Evolutionary conservation across 495 filamentous ascomycete genomes (phyloP), one percentile per base, ranked within the genome.

Genomic region (Ascobolus immersus): DNA sequence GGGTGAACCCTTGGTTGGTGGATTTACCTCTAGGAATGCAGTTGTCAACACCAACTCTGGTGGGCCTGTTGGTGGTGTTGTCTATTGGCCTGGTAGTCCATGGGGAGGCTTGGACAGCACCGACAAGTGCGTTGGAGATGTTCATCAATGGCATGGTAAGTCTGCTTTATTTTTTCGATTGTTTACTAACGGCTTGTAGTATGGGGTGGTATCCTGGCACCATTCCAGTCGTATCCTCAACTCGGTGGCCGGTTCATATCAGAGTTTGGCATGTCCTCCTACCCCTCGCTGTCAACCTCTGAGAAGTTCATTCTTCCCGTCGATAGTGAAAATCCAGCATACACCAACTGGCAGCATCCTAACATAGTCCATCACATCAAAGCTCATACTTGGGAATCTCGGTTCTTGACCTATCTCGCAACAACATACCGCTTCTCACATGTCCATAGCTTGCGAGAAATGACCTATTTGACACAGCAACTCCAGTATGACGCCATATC

Each of bases 211-310:
- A 25, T 47, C 6, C 42, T 39, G 30, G 42, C 72, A 37, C 65
- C 65, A 28, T 75, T 76, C 33, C 72, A 76, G 40, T 62, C 69
- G 13, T 76, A 68, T 36, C 65, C 68, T 22, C 63, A 58, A 7
- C 59, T 75, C 17, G 60, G 59, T 12, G 71, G 71, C 14, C 61
- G 71, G 1, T 76, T 77, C 50, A 62, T 72, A 44, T 65, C 62
- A 28, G 72, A 77, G 40, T 77, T 76, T 39, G 71, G 71, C 33
- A 75, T 76, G 69, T 60, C 71, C 35, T 67, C 67, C 4, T 72
- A 72, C 44, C 70, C 71, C 0, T 57, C 38, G 17, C 23, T 54
- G 0, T 42, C 35, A 22, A 46, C 38, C 32, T 49, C 36, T n/a
- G 1, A 59, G 11, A n/a, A 11, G 14, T n/a, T 66, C 39, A 48